Evolutionary conservation across 805 yeast genomes (phyloP).

Genomic region (Dipodascus geniculatus): DNA sequence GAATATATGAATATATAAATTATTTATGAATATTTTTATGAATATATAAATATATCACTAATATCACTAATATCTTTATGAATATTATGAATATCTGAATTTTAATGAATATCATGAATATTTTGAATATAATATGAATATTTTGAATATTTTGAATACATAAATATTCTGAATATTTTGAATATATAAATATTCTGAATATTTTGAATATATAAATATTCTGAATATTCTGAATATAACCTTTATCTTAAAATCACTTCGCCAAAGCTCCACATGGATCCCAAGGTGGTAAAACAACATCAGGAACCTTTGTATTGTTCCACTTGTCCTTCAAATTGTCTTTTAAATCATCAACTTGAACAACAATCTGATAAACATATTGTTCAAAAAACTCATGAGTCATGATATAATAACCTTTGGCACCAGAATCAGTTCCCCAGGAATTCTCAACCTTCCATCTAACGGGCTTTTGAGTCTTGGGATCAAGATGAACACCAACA

Average conservation of each 20-base stretch:
- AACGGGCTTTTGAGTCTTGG: slow-evolving; percentile 41
- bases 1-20: too few species aligned
- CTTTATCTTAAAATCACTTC: not conserved
- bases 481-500: slow-evolving; percentile 66
- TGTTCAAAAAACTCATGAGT: slow-evolving; percentile 64
- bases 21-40: too few species aligned
- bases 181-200: too few species aligned
- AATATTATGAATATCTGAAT: too few species aligned
- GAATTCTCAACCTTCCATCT: slow-evolving; percentile 69
- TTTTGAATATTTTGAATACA: too few species aligned
- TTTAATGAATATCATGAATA: too few species aligned
- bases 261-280: slow-evolving; percentile 77
- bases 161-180: too few species aligned
- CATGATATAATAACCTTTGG: slow-evolving; percentile 59
- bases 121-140: too few species aligned
- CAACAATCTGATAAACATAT: slow-evolving; percentile 62
- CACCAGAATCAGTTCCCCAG: slow-evolving; percentile 61
- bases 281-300: slow-evolving; percentile 50
- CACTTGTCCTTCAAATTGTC: slow-evolving; percentile 30
- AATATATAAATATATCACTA: too few species aligned
- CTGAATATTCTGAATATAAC: not conserved
- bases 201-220: too few species aligned
- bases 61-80: too few species aligned
- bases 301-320: slow-evolving; percentile 33
- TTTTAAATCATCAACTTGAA: slow-evolving; percentile 39